These are phyloP conservation scores for Neopestalotiopsis clavispora DNA, from an alignment of 2,329 filamentous ascomycete genomes.

Conservation along the genomic window DNA sequence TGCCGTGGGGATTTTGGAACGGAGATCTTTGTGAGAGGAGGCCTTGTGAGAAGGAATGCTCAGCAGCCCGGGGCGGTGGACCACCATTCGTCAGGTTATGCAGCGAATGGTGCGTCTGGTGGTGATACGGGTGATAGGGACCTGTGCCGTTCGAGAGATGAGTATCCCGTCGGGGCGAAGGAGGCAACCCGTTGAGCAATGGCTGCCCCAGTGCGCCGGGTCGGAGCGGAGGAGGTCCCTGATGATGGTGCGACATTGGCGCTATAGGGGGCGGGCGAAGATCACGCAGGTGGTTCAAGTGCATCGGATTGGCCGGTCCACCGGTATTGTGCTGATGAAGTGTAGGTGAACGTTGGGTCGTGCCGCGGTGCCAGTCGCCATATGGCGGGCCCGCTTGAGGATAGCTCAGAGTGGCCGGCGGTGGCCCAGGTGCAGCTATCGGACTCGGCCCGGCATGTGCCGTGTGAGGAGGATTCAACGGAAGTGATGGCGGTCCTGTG, in stretches of 20 bases:
- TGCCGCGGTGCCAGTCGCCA: slow-evolving; percentile 56
- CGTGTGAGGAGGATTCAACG: slow-evolving; percentile 26
- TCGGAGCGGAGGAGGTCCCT: slow-evolving; percentile 43
- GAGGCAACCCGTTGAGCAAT: slow-evolving; percentile 51
- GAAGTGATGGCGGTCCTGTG: slow-evolving; percentile 28
- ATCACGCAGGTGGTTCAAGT: slow-evolving; percentile 43
- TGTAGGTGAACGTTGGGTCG: slow-evolving; percentile 54
- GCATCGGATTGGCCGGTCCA: slow-evolving; percentile 33
- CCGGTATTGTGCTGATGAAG: slow-evolving; percentile 57
- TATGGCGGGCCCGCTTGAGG: slow-evolving; percentile 43
- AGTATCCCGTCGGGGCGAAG: slow-evolving; percentile 51
- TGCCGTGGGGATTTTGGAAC: slow-evolving; percentile 49
- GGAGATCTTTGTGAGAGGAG: slow-evolving; percentile 46
- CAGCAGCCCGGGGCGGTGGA: slow-evolving; percentile 47
- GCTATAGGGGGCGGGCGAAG: slow-evolving; percentile 55
- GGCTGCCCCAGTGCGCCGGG: slow-evolving; percentile 46
- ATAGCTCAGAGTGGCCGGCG: slow-evolving; percentile 43
- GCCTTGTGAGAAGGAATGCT: slow-evolving; percentile 51
- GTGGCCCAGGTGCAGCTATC: slow-evolving; percentile 39
- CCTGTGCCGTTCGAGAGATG: slow-evolving; percentile 41
- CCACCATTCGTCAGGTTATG: slow-evolving; percentile 44
- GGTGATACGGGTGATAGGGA: slow-evolving; percentile 46
- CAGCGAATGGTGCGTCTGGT: slow-evolving; percentile 33
- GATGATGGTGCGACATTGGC: slow-evolving; percentile 47
- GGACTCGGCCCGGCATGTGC: slow-evolving; percentile 32